phyloP scores from a whole-genome alignment of 352 stramenopile species.

The Globisporangium yorkense region DNA sequence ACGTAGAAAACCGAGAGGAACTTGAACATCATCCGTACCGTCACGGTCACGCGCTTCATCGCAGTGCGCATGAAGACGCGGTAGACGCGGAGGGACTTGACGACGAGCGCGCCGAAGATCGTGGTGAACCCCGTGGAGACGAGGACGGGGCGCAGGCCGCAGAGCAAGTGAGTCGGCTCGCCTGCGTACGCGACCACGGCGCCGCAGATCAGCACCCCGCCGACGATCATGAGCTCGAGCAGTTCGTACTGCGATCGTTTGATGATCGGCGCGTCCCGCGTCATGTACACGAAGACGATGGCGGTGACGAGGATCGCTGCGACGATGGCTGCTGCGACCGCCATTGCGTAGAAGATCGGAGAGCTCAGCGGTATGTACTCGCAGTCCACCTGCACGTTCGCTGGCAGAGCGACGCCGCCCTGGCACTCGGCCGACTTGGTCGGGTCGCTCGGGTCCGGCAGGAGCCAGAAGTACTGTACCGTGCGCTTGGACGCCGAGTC shows the following conservation, averaged over 20 bases:
- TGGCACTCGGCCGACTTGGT: conserved; percentile 28
- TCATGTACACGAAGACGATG: conserved; percentile 17
- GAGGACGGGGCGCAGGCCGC: conserved; percentile 11
- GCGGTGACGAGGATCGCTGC: conserved; percentile 1
- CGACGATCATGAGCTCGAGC: conserved; percentile 19
- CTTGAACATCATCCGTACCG: conserved; percentile 21
- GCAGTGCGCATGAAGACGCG: conserved; percentile 21
- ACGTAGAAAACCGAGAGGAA: conserved; percentile 9
- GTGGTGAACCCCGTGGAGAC: conserved; percentile 23
- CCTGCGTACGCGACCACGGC: conserved; percentile 18
- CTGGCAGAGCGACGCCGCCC: conserved; percentile 18
- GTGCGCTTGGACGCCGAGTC: conserved; percentile 16
- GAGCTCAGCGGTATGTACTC: conserved; percentile 26
- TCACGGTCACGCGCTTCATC: conserved; percentile 24
- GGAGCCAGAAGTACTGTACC: conserved; percentile 33
- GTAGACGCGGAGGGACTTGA: conserved; percentile 36
- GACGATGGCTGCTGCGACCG: conserved; percentile 2
- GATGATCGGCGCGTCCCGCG: conserved; percentile 26
- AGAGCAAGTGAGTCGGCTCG: conserved; percentile 13
- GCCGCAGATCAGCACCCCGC: conserved; percentile 23
- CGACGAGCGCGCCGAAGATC: conserved; percentile 24
- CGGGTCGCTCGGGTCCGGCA: conserved; percentile 14
- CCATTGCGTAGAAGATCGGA: neutral
- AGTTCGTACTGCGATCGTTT: conserved; percentile 32
- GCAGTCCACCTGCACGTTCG: conserved; percentile 17